Base-by-base conservation (phyloP, 106 monocot genomes). In the Dendrobium chrysotoxum region DNA sequence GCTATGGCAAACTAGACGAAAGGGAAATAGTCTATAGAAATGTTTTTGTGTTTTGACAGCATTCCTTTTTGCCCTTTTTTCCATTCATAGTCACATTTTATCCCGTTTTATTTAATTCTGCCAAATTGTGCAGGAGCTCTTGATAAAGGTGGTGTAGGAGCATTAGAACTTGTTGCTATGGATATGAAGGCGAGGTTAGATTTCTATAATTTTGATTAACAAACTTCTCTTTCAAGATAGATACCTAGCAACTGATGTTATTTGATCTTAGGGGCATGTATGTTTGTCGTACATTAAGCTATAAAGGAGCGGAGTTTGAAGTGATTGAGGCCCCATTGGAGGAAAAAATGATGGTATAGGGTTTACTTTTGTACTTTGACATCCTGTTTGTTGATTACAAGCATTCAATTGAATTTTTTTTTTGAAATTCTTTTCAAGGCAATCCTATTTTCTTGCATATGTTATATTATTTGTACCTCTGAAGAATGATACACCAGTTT, bases 111-210 rank as follows among this genome's bases (percentile, higher is more conserved):
- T 72, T 85, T 76, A 26, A 7, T 16, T 55, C 64, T 77, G 17
- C 5, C 55, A 53, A 28, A 40, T 80, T 79, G 57, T 88, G 77
- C 44, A 99, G 98, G 86, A n/a, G 91, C 91, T 83, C 90, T 99
- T 77, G 98, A 99, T 44, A 99, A 95, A 86, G 98, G 98, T 78
- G 98, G 98, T 82, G 95, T 99, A 82, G 98, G 98, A 72, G 98
- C 98, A 39, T 78, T 99, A 53, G 98, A 99, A 79, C 98, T 99
- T 87, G 98, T 99, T 82, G 98, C 98, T 26, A 95, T 99, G 98
- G 98, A 99, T 81, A 95, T 99, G 98, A 99, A 99, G 85, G 95
- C 98, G 78, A 93, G 95, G 98, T 99, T 81, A 82, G 83, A 71
- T 18, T 75, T 44, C 38, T 68, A 12, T 1, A 57, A 61, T 21